Evolutionary conservation across 1,139 yeast genomes (phyloP), one percentile per base, ranked within the genome.

Genomic region (Zygosaccharomyces pseudobailii): DNA sequence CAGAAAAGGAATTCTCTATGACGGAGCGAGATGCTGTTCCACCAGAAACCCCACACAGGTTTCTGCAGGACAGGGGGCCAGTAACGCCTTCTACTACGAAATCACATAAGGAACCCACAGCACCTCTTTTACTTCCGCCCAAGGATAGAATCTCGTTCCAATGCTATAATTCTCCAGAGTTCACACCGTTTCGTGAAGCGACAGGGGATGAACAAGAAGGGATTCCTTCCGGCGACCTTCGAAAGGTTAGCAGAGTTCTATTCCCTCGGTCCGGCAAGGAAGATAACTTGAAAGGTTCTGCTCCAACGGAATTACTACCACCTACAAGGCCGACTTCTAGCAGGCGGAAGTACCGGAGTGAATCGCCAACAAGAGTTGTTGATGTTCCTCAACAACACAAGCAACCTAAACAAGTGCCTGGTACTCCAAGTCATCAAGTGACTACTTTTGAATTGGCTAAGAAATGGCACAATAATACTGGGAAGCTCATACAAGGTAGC

Each of bases 81-180:
- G 58, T 61, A 28, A 63, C 67, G 3, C 67, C 67, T 1, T 57
- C 61, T 3, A 61, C 65, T 8, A 54, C 50, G 34, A 52, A 43
- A 32, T 40, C 42, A 10, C 51, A 49, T 34, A 54, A 51, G 37
- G 46, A 38, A 22, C 25, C 37, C 30, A 46, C 43, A 19, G 55
- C 55, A 5, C 43, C 48, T 9, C 45, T 52, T 25, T 45, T 20
- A 34, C 55, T 53, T 13, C 56, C 57, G 38, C 42, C 36, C 5
- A 30, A 24, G 21, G 42, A 25, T 27, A 44, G 36, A 20, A 52
- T 59, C 7, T 58, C 61, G 7, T 54, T 52, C 19, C 57, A 49
- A 36, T 61, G 62, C 4, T 50, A 62, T 40, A 55, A 57, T 39
- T 59, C 66, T 7, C 67, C 67, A 24, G 66, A 62, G 44, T 56